phyloP scores from a whole-genome alignment of 306 rosid species.

The Luffa aegyptiaca region DNA sequence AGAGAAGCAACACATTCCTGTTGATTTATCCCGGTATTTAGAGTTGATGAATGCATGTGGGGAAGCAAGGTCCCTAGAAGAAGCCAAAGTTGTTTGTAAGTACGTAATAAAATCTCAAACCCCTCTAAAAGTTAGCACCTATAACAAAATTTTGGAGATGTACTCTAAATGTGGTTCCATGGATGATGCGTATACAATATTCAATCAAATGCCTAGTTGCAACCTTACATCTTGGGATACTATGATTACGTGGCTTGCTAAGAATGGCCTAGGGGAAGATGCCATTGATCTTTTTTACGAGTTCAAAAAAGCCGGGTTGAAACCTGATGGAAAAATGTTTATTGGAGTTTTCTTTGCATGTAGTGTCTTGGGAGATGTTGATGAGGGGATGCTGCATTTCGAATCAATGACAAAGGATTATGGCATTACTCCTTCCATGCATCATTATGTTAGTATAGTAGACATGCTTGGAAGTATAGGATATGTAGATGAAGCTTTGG shows the following conservation, averaged over 20 bases:
- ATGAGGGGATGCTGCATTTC: constrained; percentile 62
- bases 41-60: constrained; percentile 45
- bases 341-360: constrained; percentile 55
- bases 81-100: constrained; percentile 50
- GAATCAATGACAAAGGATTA: constrained; percentile 53
- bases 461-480: constrained; percentile 73
- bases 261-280: constrained; percentile 61
- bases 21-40: constrained; percentile 40
- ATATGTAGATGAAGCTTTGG: constrained; percentile 64
- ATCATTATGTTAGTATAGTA: constrained; percentile 50
- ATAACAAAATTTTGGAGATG: constrained; percentile 61
- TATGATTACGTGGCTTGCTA: constrained; percentile 60
- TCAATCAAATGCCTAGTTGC: constrained; percentile 43
- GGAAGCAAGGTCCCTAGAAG: constrained; percentile 47
- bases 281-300: constrained; percentile 58
- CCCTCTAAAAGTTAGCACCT: constrained; percentile 44
- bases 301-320: constrained; percentile 48
- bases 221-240: constrained; percentile 77
- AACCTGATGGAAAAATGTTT: constrained; percentile 64
- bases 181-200: constrained; percentile 46
- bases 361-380: constrained; percentile 43
- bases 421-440: constrained; percentile 52
- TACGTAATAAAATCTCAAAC: constrained; percentile 25
- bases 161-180: constrained; percentile 68
- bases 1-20: constrained; percentile 29